Evolutionary conservation across 75 land plant genomes (phyloP).

Genomic region (Cunninghamia lanceolata): DNA sequence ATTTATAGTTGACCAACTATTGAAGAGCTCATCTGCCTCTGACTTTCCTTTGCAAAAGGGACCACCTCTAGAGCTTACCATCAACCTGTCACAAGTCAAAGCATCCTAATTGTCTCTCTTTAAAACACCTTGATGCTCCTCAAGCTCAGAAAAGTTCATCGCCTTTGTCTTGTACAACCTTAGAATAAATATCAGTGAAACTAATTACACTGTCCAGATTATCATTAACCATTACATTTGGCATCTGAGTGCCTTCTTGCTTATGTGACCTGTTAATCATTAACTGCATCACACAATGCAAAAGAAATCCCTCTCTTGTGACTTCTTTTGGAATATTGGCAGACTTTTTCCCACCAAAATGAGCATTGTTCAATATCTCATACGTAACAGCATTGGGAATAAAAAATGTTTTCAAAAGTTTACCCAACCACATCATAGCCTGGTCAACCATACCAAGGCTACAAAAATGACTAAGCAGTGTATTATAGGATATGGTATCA

Average conservation of each 20-base stretch:
- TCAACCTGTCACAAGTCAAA: neutral
- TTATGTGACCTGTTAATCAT: constrained; percentile 20
- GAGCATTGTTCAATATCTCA: constrained; percentile 46
- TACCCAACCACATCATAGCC: constrained; percentile 14
- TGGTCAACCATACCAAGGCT: constrained; percentile 47
- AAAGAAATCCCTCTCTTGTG: constrained; percentile 26
- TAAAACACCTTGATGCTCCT: neutral
- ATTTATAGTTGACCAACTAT: neutral
- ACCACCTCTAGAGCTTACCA: neutral
- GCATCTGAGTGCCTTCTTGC: neutral
- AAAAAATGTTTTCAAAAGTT: neutral
- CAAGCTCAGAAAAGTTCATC: neutral
- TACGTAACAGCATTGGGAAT: constrained; percentile 41
- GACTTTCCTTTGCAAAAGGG: neutral
- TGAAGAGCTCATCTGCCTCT: neutral
- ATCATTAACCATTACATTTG: neutral
- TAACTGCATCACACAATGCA: constrained; percentile 54
- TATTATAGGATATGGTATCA: constrained; percentile 45
- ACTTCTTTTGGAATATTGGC: constrained; percentile 6
- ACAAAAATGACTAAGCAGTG: constrained; percentile 48
- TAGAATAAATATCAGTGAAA: neutral
- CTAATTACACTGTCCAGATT: neutral
- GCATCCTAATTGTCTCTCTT: neutral
- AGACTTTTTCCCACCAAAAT: neutral
- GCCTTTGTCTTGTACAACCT: neutral